Evolutionary conservation across 306 rosid species (phyloP).

Genomic region (Quillaja saponaria): DNA sequence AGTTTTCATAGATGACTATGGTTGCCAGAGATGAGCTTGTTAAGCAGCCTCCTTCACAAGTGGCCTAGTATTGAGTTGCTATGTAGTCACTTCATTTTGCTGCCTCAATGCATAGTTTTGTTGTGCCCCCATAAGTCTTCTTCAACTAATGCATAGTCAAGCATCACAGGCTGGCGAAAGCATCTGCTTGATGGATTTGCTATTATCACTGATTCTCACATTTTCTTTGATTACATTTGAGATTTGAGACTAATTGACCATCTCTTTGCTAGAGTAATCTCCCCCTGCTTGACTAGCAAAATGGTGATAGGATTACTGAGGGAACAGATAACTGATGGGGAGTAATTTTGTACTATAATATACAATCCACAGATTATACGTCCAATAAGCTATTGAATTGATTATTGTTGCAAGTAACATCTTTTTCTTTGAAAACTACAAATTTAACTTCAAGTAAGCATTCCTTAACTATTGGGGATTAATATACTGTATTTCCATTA

Average conservation of each 20-base stretch:
- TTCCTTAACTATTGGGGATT: too few relatives aligned
- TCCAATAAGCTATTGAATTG: slow-evolving; percentile 26
- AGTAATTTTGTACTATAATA: slow-evolving; percentile 31
- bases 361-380: slow-evolving; percentile 23
- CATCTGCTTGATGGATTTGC: too few relatives aligned
- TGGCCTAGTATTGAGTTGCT: slow-evolving; percentile 5
- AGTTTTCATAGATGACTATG: slow-evolving; percentile 32
- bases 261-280: slow-evolving; percentile 21
- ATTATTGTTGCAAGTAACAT: slow-evolving; percentile 20
- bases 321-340: slow-evolving; percentile 4
- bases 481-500: too few relatives aligned
- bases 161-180: too few relatives aligned
- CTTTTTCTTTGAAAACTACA: background rate
- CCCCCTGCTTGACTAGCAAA: slow-evolving; percentile 17
- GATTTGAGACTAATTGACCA: slow-evolving; percentile 27
- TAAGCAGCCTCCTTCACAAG: slow-evolving; percentile 27
- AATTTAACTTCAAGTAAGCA: too few relatives aligned
- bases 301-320: too few relatives aligned
- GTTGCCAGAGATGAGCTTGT: slow-evolving; percentile 35
- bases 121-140: too few relatives aligned
- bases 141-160: too few relatives aligned
- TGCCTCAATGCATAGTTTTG: too few relatives aligned
- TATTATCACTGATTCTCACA: background rate
- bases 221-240: too few relatives aligned
- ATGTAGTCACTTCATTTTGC: slow-evolving; percentile 26